Base-by-base conservation (phyloP, 2,329 filamentous ascomycete genomes). In the Volutella citrinella region DNA sequence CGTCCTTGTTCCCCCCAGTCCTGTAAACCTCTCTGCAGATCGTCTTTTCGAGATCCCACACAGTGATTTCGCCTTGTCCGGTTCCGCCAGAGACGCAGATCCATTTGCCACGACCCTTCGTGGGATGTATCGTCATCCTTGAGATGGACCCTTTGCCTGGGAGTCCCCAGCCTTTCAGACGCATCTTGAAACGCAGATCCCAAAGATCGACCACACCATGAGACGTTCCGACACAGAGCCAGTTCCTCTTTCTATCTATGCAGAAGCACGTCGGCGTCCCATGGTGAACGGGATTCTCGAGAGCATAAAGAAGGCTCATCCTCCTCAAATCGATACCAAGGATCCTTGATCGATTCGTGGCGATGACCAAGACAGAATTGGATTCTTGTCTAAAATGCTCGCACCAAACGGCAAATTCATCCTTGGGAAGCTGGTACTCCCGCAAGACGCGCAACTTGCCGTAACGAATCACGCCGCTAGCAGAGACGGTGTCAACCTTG, bases 41-140 rank as follows among this genome's bases (percentile, higher is more conserved):
- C 7, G 82, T 80, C 64, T 91, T 94, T 57, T 97, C 91, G 12
- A 97, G 71, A 54, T 97, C 93, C 93, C 93, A 98, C 1, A 95
- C 85, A 0, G 88, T 94, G 19, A 98, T 79, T 56, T 98, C 93
- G 12, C 88, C 88, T 42, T 87, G 81, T 5, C 81, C 85, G 7
- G 86, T 94, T 8, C 91, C 90, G 12, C 91, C 90, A 4, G 89
- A 84, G 8, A 96, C 84, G 57, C 89, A 94, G 2, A 97, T 78
- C 77, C 87, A 91, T 57, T 83, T 84, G 10, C 86, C 85, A 26
- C 87, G 80, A 1, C 85, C 84, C 56, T 82, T 87, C 16, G 75
- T 76, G 0, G 89, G 88, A 54, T 95, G 88, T 1, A 95, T 70
- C 36, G 79, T 74, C 12, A 98, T 71, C 19, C 88, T 77, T 51